phyloP scores from a whole-genome alignment of 2,329 filamentous ascomycete genomes.

The Fusarium floridanum region DNA sequence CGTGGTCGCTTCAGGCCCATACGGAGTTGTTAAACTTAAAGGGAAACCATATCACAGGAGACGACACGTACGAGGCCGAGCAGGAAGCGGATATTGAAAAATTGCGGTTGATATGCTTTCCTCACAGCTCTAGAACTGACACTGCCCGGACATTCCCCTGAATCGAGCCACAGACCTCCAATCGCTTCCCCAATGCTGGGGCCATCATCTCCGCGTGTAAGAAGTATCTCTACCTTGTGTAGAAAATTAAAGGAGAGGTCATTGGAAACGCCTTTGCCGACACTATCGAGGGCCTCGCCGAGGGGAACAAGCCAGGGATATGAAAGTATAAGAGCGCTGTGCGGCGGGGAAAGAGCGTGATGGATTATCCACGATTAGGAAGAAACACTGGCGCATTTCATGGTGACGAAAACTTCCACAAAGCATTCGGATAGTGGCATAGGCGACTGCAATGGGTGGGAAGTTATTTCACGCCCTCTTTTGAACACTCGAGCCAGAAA shows the following conservation, averaged over 20 bases:
- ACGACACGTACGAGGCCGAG: slow-evolving; percentile 19
- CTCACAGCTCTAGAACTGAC: fast-evolving
- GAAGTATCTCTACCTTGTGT: slow-evolving; percentile 64
- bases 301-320: slow-evolving; percentile 67
- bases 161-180: slow-evolving; percentile 66
- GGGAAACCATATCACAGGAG: slow-evolving; percentile 32
- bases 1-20: slow-evolving; percentile 24
- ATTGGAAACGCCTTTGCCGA: slow-evolving; percentile 61
- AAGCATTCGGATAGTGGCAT: not conserved
- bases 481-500: not conserved
- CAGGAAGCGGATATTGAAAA: slow-evolving; percentile 25
- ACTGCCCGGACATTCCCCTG: slow-evolving; percentile 53
- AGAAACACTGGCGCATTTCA: not conserved
- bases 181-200: slow-evolving; percentile 60
- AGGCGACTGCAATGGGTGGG: not conserved
- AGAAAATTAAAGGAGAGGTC: slow-evolving; percentile 63
- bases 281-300: slow-evolving; percentile 64
- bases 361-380: slow-evolving; percentile 58
- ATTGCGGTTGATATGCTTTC: not conserved
- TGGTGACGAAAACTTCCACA: not conserved
- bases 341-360: slow-evolving; percentile 62
- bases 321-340: slow-evolving; percentile 65
- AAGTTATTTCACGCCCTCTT: not conserved
- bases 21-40: slow-evolving; percentile 20
- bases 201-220: slow-evolving; percentile 69